Conservation (phyloP, 768 basidiomycete genomes). For the Termitomyces sp. region DNA sequence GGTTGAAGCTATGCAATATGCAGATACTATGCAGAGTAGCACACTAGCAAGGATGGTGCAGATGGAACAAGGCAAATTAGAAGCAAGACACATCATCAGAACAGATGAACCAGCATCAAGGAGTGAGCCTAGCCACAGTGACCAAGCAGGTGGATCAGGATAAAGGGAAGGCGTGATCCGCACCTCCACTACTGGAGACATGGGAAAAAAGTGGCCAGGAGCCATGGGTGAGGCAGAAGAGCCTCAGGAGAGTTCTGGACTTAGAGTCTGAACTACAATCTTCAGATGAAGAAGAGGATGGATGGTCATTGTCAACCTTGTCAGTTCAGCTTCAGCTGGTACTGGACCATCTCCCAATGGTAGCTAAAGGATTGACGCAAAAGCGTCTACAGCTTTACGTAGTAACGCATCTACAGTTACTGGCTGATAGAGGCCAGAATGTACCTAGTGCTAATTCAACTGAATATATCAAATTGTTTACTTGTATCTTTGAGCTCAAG, state of each 20-base stretch:
- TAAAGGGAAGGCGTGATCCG: no score
- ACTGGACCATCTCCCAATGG: neutral
- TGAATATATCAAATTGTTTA: neutral
- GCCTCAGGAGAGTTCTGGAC: neutral
- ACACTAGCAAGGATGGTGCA: no score
- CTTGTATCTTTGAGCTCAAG: neutral
- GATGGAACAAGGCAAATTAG: no score
- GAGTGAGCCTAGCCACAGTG: neutral
- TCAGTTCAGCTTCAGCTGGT: neutral
- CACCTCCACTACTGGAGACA: no score
- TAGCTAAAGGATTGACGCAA: neutral
- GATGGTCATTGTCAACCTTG: neutral
- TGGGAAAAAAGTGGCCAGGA: no score
- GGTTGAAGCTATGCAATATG: neutral
- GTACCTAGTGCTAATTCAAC: no score
- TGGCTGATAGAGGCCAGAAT: no score
- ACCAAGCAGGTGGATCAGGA: no score
- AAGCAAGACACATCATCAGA: neutral
- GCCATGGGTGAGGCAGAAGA: neutral
- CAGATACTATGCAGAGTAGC: neutral
- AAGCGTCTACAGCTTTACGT: no score
- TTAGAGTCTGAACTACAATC: neutral
- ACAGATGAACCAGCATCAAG: no score
- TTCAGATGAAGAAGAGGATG: neutral
- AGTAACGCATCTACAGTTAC: no score